Evolutionary conservation across 2,329 filamentous ascomycete genomes (phyloP).

Genomic region (Botryotinia narcissicola): DNA sequence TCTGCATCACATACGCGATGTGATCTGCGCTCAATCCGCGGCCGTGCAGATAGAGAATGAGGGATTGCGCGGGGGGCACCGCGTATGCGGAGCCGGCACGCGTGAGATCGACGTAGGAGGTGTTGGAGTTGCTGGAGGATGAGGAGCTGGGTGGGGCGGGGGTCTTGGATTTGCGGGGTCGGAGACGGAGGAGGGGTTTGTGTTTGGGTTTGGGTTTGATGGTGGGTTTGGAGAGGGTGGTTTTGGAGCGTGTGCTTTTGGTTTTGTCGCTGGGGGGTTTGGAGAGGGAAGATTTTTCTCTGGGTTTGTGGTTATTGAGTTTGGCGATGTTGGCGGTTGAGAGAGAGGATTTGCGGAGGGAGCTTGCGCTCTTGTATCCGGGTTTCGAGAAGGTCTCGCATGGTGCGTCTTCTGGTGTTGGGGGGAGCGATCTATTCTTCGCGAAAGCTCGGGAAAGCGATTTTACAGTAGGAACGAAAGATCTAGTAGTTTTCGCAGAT

Average conservation of each 20-base stretch:
- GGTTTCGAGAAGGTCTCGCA: not conserved
- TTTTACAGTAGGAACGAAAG: not conserved
- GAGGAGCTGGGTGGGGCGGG: not conserved
- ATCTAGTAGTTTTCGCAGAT: not conserved
- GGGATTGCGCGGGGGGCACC: not conserved
- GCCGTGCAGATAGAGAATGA: conserved; percentile 3
- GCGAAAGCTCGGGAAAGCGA: not conserved
- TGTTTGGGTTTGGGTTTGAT: not conserved
- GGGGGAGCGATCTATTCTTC: not conserved
- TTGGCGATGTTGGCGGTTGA: not conserved
- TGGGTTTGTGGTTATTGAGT: not conserved
- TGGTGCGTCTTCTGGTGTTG: not conserved
- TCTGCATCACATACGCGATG: not conserved
- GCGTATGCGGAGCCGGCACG: not conserved
- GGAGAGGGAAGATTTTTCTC: not conserved
- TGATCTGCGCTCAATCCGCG: not conserved
- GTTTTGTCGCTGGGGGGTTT: too few relatives aligned
- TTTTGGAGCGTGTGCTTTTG: too few relatives aligned
- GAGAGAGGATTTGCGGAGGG: not conserved
- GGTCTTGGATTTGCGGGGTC: not conserved
- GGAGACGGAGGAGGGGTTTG: not conserved
- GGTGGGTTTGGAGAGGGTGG: not conserved
- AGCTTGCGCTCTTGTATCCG: not conserved
- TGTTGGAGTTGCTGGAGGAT: not conserved
- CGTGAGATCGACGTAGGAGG: conserved; percentile 1